Conservation (phyloP, 768 basidiomycete genomes). For the Rossbeevera mucosa region DNA sequence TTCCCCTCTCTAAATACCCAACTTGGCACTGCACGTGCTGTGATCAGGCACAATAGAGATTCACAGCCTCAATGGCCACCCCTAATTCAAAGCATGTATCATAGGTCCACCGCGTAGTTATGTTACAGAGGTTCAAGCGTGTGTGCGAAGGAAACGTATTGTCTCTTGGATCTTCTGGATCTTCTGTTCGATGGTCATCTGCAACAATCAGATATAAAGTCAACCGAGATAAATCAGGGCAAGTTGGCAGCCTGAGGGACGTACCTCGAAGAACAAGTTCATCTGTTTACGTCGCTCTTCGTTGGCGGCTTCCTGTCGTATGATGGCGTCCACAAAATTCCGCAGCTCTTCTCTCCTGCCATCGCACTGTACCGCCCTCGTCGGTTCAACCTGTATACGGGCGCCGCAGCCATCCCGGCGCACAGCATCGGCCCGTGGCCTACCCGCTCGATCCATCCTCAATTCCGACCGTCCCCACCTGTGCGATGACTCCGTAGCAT, state of each 20-base stretch:
- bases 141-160: conserved; percentile 36
- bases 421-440: not conserved
- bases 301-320: conserved; percentile 36
- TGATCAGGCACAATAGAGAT: not conserved
- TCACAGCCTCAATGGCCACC: conserved; percentile 4
- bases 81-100: not conserved
- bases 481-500: conserved; percentile 17
- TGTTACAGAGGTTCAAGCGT: not conserved
- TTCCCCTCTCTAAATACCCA: not conserved
- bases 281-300: conserved; percentile 40
- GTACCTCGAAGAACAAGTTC: conserved; percentile 49
- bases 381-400: not conserved
- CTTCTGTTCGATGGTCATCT: conserved; percentile 57
- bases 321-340: conserved; percentile 45
- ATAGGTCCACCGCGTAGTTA: too few relatives aligned
- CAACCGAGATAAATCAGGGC: not conserved
- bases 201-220: not conserved
- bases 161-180: conserved; percentile 47
- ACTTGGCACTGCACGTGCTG: conserved; percentile 11
- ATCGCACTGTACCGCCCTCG: conserved; percentile 1
- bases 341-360: conserved; percentile 16
- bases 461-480: conserved; percentile 15
- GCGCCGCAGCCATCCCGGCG: conserved; percentile 3
- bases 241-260: too few relatives aligned
- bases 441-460: not conserved